These are phyloP conservation scores for Drechslerella dactyloides DNA, from an alignment of 2,329 filamentous ascomycete species.

Conservation along the genomic window DNA sequence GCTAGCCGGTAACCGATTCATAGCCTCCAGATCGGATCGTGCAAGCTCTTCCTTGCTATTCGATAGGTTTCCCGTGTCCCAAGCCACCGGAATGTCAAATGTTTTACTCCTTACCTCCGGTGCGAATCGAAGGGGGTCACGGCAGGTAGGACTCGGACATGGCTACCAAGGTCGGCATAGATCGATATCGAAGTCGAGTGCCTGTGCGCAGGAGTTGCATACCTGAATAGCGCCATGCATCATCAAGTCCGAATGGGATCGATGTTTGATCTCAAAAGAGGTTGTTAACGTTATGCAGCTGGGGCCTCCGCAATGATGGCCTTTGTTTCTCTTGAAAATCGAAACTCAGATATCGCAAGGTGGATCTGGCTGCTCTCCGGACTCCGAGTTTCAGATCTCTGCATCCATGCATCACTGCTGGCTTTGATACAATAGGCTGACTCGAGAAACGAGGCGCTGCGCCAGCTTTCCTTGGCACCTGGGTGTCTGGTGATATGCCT, in stretches of 20 bases:
- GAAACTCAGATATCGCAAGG: background rate
- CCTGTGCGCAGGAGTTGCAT: background rate
- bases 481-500: background rate
- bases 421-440: background rate
- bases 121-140: slow-evolving; percentile 24
- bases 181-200: background rate
- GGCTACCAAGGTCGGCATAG: background rate
- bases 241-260: too few species aligned
- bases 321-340: background rate
- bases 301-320: background rate
- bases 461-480: background rate
- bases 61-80: slow-evolving; percentile 41
- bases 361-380: background rate
- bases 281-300: background rate
- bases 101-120: slow-evolving; percentile 48
- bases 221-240: background rate
- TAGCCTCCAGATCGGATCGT: slow-evolving; percentile 18
- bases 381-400: background rate
- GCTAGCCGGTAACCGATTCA: slow-evolving; percentile 21
- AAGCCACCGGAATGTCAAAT: slow-evolving; percentile 49
- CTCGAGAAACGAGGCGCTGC: background rate
- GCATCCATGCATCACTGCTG: background rate
- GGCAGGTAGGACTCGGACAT: slow-evolving; percentile 13
- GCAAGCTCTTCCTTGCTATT: slow-evolving; percentile 2
- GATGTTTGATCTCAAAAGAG: background rate